Percentiles rank a stretch among this genome's conserved stretches.
Evolutionary conservation across 23 red algal genomes (phyloP).

Genomic region (Cyanidiococcus yangmingshanensis): DNA sequence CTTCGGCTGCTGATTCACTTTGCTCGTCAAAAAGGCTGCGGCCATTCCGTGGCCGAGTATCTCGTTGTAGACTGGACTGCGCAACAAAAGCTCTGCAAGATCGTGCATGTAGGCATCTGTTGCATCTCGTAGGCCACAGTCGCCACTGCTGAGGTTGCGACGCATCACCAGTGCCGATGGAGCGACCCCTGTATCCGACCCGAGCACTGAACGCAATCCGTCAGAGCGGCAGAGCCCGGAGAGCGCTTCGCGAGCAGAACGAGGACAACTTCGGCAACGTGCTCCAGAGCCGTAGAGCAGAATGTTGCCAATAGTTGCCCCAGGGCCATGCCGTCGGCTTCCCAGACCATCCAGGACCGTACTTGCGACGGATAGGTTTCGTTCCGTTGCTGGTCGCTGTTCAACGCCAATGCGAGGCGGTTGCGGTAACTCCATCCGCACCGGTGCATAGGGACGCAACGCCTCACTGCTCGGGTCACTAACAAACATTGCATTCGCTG

Average conservation of each 20-base stretch:
- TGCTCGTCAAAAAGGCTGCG: not conserved
- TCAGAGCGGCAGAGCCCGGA: not conserved
- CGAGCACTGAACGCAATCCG: not conserved
- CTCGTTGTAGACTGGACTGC: constrained; percentile 3
- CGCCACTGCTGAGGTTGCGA: not conserved
- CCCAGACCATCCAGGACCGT: not conserved
- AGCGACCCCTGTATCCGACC: not conserved
- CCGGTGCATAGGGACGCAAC: not conserved
- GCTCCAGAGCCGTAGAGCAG: constrained; percentile 4
- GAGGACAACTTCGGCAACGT: not conserved
- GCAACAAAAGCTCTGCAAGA: not conserved
- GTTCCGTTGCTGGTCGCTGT: not conserved
- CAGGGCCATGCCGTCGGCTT: not conserved
- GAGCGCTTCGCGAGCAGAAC: not conserved
- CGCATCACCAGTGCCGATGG: constrained; percentile 1
- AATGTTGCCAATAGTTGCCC: not conserved
- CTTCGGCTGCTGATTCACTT: not conserved
- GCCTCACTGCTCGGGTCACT: not conserved
- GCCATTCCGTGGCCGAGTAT: not conserved
- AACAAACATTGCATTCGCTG: not conserved
- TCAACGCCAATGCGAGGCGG: not conserved
- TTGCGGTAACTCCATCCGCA: not conserved
- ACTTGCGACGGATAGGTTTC: not conserved
- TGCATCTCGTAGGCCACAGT: constrained; percentile 7
- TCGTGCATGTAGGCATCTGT: not conserved